Evolutionary conservation across 2,329 filamentous ascomycete species (phyloP).

Genomic region (Penicillium verrucosum): DNA sequence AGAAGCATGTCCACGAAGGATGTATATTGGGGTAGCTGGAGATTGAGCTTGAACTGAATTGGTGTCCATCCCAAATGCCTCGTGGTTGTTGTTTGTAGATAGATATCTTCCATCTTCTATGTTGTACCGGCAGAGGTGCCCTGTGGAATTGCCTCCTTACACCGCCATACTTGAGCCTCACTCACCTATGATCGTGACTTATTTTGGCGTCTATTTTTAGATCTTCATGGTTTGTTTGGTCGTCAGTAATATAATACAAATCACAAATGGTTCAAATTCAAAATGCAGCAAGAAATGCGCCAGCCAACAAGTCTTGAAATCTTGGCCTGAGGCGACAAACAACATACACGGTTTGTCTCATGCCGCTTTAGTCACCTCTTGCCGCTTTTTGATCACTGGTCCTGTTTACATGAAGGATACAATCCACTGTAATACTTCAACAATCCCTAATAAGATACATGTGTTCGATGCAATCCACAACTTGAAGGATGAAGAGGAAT

Average conservation of each 20-base stretch:
- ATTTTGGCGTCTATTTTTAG: neutral
- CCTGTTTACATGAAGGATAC: too few species aligned
- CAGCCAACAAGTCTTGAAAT: neutral
- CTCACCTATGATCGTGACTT: neutral
- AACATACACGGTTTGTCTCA: neutral
- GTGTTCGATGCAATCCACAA: too few species aligned
- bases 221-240: neutral
- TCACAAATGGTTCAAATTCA: neutral
- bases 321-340: neutral
- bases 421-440: too few species aligned
- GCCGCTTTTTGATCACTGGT: too few species aligned
- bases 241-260: neutral
- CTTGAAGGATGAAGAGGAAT: too few species aligned
- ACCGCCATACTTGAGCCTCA: constrained; percentile 8
- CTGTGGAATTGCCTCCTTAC: constrained; percentile 4
- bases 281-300: neutral
- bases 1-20: constrained; percentile 80
- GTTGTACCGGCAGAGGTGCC: neutral
- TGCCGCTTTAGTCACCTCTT: too few species aligned
- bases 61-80: constrained; percentile 5
- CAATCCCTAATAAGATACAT: too few species aligned
- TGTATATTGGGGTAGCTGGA: constrained; percentile 59
- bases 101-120: neutral
- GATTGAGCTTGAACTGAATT: constrained; percentile 27
- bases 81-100: neutral